Percentiles rank a stretch among this genome's conserved stretches.
phyloP scores from a whole-genome alignment of 176 grass and related monocot genomes.

The Bolboschoenus planiculmis region DNA sequence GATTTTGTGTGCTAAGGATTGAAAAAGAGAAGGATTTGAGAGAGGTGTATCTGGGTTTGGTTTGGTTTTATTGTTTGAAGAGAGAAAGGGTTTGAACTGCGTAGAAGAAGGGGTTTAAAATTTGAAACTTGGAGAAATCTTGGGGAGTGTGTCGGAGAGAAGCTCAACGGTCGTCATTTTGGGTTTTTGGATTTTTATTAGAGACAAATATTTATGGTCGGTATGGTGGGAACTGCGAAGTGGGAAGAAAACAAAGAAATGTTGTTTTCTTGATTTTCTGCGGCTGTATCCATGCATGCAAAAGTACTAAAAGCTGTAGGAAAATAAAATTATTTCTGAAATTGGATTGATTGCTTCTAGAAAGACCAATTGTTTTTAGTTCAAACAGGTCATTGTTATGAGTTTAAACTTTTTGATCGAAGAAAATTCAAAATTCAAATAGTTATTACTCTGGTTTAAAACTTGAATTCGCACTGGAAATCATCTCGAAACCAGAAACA shows the following conservation, averaged over 20 bases:
- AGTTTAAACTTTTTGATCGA: neutral
- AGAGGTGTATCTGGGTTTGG: neutral
- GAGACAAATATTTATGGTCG: neutral
- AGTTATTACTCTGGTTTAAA: neutral
- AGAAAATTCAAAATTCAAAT: neutral
- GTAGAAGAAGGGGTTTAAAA: constrained; percentile 37
- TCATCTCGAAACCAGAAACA: neutral
- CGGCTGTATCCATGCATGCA: neutral
- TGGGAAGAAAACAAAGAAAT: neutral
- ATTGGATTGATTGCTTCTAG: neutral
- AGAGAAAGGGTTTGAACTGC: constrained; percentile 7
- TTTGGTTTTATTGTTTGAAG: constrained; percentile 27
- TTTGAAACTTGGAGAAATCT: constrained; percentile 43
- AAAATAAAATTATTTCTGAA: neutral
- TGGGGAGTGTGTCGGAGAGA: neutral
- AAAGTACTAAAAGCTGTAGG: neutral
- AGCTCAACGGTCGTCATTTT: constrained; percentile 39
- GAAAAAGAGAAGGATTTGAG: neutral
- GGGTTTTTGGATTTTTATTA: constrained; percentile 20
- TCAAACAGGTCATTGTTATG: neutral
- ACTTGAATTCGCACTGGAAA: neutral
- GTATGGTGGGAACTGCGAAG: neutral
- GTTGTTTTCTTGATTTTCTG: neutral
- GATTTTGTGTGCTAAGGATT: neutral
- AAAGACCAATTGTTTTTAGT: neutral